These are phyloP conservation scores for Apiospora pterosperma DNA, from an alignment of 2,329 filamentous ascomycete genomes.

Conservation along the genomic window DNA sequence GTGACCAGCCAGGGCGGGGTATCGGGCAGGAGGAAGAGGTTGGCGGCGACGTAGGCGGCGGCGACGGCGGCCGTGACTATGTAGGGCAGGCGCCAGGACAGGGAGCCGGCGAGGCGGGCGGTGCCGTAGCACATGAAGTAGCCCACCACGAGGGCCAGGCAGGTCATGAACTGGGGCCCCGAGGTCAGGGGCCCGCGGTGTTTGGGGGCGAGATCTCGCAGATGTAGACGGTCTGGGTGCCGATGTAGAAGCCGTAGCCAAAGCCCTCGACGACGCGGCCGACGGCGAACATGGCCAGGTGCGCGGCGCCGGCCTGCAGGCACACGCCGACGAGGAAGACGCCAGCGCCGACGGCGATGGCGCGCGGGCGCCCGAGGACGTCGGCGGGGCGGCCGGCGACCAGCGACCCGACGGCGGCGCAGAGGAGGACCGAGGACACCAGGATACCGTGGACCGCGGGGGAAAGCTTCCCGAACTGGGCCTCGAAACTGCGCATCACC, in stretches of 20 bases:
- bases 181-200: conserved; percentile 48
- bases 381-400: conserved; percentile 54
- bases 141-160: conserved; percentile 47
- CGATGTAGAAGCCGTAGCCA: conserved; percentile 56
- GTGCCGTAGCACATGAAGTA: conserved; percentile 61
- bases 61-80: conserved; percentile 42
- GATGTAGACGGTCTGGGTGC: conserved; percentile 56
- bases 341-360: conserved; percentile 44
- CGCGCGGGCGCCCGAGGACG: conserved; percentile 43
- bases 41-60: conserved; percentile 31
- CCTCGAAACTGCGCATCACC: conserved; percentile 28
- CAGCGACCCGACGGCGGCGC: conserved; percentile 53
- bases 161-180: conserved; percentile 49
- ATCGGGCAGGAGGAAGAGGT: conserved; percentile 46
- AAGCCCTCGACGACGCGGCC: conserved; percentile 55
- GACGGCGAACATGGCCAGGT: conserved; percentile 49
- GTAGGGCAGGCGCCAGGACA: conserved; percentile 56
- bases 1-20: conserved; percentile 56
- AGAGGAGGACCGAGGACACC: conserved; percentile 57
- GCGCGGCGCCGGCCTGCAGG: conserved; percentile 45
- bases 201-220: conserved; percentile 55
- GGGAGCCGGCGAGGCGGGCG: conserved; percentile 35
- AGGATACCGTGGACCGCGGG: conserved; percentile 53
- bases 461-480: conserved; percentile 42
- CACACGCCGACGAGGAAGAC: conserved; percentile 50